Evolutionary conservation across 1,139 yeast genomes (phyloP).

Genomic region (Spathaspora sp.): DNA sequence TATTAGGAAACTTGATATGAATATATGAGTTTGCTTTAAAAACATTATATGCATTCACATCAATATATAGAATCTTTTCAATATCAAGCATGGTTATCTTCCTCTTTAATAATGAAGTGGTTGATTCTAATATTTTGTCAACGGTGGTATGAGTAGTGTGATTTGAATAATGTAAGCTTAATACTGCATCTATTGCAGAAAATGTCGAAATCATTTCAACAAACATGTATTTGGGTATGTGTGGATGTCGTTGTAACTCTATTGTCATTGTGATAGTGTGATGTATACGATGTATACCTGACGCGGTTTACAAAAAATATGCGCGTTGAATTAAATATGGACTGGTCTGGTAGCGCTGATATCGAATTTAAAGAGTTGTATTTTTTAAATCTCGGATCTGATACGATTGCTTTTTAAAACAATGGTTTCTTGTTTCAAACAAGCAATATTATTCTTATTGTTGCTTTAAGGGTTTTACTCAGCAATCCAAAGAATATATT

Average conservation of each 20-base stretch:
- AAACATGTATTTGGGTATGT: conserved; percentile 13
- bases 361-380: too few relatives aligned
- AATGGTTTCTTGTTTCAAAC: too few relatives aligned
- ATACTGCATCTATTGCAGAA: conserved; percentile 24
- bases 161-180: conserved; percentile 26
- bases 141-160: conserved; percentile 26
- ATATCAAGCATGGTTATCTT: conserved; percentile 19
- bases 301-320: not conserved
- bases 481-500: too few relatives aligned
- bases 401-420: too few relatives aligned
- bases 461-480: not conserved
- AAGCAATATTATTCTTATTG: too few relatives aligned
- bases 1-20: conserved; percentile 9
- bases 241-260: conserved; percentile 8
- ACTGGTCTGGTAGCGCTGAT: not conserved
- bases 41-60: not conserved
- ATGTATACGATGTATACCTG: too few relatives aligned
- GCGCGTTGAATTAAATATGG: not conserved
- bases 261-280: not conserved
- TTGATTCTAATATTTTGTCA: conserved; percentile 19
- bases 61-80: conserved; percentile 17
- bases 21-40: conserved; percentile 2
- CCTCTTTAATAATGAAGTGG: conserved; percentile 18
- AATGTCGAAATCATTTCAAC: conserved; percentile 10
- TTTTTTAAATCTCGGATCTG: too few relatives aligned